Evolutionary conservation across 306 rosid genomes (phyloP).

Genomic region (Lupinus albus): DNA sequence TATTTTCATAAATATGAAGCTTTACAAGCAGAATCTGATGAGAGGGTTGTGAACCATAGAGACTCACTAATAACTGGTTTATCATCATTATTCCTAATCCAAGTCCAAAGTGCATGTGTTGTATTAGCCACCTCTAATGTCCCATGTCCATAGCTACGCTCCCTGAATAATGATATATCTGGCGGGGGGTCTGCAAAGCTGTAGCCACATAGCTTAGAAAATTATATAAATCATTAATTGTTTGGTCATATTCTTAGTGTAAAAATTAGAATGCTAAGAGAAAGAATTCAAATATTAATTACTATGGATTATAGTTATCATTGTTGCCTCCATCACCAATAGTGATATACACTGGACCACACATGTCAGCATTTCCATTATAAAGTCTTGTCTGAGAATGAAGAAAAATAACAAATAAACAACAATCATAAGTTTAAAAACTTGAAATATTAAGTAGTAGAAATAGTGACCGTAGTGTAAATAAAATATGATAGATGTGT

Average conservation of each 20-base stretch:
- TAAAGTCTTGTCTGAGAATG: slow-evolving; percentile 68
- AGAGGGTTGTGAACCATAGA: slow-evolving; percentile 56
- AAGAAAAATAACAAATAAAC: neutral
- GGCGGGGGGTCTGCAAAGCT: slow-evolving; percentile 69
- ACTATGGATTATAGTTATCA: slow-evolving; percentile 73
- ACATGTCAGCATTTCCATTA: slow-evolving; percentile 57
- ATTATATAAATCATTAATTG: neutral
- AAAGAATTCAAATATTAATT: slow-evolving; percentile 26
- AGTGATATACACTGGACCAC: slow-evolving; percentile 73
- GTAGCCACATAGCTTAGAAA: neutral
- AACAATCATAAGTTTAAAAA: neutral
- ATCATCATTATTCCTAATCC: slow-evolving; percentile 72
- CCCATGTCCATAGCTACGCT: slow-evolving; percentile 91
- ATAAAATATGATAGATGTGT: too few relatives aligned
- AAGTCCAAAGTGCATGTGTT: slow-evolving; percentile 73
- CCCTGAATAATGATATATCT: slow-evolving; percentile 65
- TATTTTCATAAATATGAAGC: neutral
- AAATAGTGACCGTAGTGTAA: neutral
- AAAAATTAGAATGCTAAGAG: neutral
- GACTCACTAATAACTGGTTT: slow-evolving; percentile 53
- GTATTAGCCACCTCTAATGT: slow-evolving; percentile 59
- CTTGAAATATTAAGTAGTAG: neutral
- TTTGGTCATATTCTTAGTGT: neutral
- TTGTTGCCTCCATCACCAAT: slow-evolving; percentile 98
- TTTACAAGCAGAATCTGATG: slow-evolving; percentile 58